Evolutionary conservation across 352 stramenopile species (phyloP).

Genomic region (Pythium aristosporum): DNA sequence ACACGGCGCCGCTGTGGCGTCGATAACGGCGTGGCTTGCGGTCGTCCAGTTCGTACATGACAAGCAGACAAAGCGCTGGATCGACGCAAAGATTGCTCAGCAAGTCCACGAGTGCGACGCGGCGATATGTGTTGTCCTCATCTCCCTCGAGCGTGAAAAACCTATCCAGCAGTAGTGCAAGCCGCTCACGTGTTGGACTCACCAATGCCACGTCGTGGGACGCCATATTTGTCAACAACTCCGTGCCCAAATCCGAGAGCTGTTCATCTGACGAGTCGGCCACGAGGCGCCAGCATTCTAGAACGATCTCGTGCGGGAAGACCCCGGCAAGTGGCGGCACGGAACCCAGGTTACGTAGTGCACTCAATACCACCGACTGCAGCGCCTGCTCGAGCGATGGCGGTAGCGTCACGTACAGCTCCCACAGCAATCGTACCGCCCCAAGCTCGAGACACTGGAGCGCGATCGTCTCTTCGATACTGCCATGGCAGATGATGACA

Average conservation of each 20-base stretch:
- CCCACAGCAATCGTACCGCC: constrained; percentile 30
- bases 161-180: constrained; percentile 32
- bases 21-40: constrained; percentile 38
- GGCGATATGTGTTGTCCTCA: constrained; percentile 19
- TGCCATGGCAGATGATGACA: constrained; percentile 53
- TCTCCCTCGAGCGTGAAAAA: constrained; percentile 30
- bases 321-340: constrained; percentile 10
- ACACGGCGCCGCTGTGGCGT: constrained; percentile 58
- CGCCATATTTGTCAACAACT: constrained; percentile 27
- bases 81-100: constrained; percentile 63
- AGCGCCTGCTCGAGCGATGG: constrained; percentile 14
- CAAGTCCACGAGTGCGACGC: constrained; percentile 51
- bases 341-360: constrained; percentile 51
- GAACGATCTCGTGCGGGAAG: constrained; percentile 20
- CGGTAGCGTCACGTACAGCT: constrained; percentile 29
- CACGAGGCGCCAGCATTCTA: constrained; percentile 21
- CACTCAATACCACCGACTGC: constrained; percentile 39
- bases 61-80: constrained; percentile 42
- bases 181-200: constrained; percentile 29
- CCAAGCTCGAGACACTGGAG: constrained; percentile 41
- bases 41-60: constrained; percentile 72
- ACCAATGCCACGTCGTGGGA: constrained; percentile 15
- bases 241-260: constrained; percentile 8
- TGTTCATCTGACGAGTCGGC: constrained; percentile 5
- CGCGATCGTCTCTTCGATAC: constrained; percentile 53